Percentiles rank a stretch among this genome's conserved stretches.
Evolutionary conservation across 352 stramenopile genomes (phyloP).

Genomic region (Pythium myriotylum): DNA sequence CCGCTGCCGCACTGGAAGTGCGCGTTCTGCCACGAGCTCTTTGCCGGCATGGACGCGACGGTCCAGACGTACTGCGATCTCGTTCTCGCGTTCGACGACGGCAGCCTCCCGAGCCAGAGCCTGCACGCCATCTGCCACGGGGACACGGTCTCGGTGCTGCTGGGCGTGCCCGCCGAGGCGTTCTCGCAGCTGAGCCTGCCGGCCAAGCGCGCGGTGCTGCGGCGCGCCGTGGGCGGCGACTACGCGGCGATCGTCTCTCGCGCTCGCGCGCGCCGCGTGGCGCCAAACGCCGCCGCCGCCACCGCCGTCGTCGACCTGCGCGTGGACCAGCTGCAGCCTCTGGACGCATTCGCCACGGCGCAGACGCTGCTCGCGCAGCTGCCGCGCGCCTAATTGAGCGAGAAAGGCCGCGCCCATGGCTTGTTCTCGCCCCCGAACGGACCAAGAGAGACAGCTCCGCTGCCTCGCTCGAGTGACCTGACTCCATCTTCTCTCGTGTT

Average conservation of each 20-base stretch:
- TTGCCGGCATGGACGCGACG: conserved; percentile 50
- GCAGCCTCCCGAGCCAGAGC: conserved; percentile 17
- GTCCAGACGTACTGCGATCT: conserved; percentile 48
- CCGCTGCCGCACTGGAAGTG: conserved; percentile 46
- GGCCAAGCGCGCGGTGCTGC: conserved; percentile 39
- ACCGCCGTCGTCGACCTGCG: neutral
- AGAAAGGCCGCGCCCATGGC: too few species aligned
- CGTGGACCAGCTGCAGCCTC: conserved; percentile 23
- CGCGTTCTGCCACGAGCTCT: conserved; percentile 56
- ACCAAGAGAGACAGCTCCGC: too few species aligned
- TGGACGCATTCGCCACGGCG: conserved; percentile 18
- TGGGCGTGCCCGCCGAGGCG: conserved; percentile 44
- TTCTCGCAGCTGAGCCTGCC: conserved; percentile 51
- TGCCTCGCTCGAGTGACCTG: too few species aligned
- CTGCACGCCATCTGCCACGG: conserved; percentile 48
- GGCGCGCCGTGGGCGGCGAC: conserved; percentile 32
- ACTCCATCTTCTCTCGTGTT: neutral
- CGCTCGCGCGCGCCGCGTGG: conserved; percentile 32
- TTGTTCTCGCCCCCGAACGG: too few species aligned
- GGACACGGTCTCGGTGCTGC: conserved; percentile 40
- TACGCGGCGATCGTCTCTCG: conserved; percentile 52
- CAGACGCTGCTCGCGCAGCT: conserved; percentile 19
- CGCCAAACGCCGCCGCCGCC: neutral
- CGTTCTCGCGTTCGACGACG: conserved; percentile 46
- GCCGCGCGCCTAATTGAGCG: neutral